Evolutionary conservation across 768 basidiomycete genomes (phyloP).

Genomic region (Psilocybe cyanescens): DNA sequence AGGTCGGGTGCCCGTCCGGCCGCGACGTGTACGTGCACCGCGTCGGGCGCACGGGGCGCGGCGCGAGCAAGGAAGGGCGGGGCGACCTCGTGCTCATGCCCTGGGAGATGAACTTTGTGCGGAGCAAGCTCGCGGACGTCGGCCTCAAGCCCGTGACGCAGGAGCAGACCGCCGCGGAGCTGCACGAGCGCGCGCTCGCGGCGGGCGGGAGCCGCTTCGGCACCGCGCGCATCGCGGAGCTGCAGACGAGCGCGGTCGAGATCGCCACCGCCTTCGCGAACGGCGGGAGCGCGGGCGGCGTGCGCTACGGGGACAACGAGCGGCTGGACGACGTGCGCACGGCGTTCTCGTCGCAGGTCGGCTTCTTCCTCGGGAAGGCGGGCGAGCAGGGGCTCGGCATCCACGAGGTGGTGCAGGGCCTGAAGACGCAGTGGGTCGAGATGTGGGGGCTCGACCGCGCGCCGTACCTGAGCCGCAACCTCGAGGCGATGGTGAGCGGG

Average conservation of each 20-base stretch:
- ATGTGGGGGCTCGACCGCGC: constrained; percentile 22
- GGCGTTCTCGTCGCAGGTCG: constrained; percentile 24
- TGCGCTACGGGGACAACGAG: background rate
- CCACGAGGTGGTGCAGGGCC: constrained; percentile 15
- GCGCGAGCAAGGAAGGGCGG: constrained; percentile 54
- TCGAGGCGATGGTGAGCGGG: constrained; percentile 20
- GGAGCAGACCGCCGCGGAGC: background rate
- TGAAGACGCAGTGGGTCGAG: constrained; percentile 23
- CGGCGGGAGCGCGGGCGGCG: too few species aligned
- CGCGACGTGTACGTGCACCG: constrained; percentile 85
- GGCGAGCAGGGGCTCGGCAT: constrained; percentile 16
- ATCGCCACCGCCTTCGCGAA: background rate
- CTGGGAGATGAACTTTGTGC: constrained; percentile 70
- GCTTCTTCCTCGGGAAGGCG: constrained; percentile 28
- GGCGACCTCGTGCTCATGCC: constrained; percentile 83
- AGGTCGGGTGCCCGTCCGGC: constrained; percentile 77
- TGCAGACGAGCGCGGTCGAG: background rate
- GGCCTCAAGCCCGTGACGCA: background rate
- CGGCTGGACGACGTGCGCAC: background rate
- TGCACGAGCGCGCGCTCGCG: constrained; percentile 4
- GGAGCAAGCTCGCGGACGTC: background rate
- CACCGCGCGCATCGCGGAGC: background rate
- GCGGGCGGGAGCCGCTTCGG: background rate
- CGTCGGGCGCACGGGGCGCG: constrained; percentile 84
- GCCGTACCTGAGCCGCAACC: constrained; percentile 11